These are phyloP conservation scores for Coemansia sp. DNA, from an alignment of 192 early-diverging fungal genomes.

Conservation along the genomic window DNA sequence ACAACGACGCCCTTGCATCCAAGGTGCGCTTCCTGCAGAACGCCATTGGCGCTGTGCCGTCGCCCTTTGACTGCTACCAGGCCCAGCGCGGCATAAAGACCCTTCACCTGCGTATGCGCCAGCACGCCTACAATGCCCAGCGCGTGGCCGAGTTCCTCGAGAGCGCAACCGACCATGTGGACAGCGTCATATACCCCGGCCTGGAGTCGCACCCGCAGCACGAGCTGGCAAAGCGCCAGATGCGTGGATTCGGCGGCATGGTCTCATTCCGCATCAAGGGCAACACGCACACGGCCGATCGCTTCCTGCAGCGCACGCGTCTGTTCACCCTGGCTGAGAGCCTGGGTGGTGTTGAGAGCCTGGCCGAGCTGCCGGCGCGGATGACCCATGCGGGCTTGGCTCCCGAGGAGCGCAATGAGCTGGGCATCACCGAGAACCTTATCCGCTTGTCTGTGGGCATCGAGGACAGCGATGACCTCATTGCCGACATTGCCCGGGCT, in stretches of 20 bases:
- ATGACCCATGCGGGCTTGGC: constrained; percentile 96
- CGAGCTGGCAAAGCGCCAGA: constrained; percentile 82
- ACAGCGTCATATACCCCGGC: constrained; percentile 91
- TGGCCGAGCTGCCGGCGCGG: constrained; percentile 89
- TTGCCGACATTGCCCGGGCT: constrained; percentile 71
- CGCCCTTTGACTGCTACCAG: constrained; percentile 95
- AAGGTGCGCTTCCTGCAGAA: constrained; percentile 93
- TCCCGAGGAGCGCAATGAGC: constrained; percentile 73
- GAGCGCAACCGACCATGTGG: constrained; percentile 59
- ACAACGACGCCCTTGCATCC: constrained; percentile 63
- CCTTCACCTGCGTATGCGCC: constrained; percentile 89
- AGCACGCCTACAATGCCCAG: constrained; percentile 82
- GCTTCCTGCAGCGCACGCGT: constrained; percentile 73
- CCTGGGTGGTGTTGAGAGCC: constrained; percentile 91
- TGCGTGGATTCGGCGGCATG: constrained; percentile 95
- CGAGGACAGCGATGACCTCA: constrained; percentile 85
- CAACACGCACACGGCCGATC: constrained; percentile 71
- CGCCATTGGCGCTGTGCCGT: constrained; percentile 93
- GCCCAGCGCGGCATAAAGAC: constrained; percentile 96
- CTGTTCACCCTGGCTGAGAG: constrained; percentile 95
- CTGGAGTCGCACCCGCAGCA: constrained; percentile 89
- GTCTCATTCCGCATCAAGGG: constrained; percentile 90
- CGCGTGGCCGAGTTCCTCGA: constrained; percentile 79
- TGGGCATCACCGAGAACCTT: constrained; percentile 93
- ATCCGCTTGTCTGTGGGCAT: constrained; percentile 92